Base-by-base conservation (phyloP, 2,329 filamentous ascomycete genomes). In the Amauroascus verrucosus region DNA sequence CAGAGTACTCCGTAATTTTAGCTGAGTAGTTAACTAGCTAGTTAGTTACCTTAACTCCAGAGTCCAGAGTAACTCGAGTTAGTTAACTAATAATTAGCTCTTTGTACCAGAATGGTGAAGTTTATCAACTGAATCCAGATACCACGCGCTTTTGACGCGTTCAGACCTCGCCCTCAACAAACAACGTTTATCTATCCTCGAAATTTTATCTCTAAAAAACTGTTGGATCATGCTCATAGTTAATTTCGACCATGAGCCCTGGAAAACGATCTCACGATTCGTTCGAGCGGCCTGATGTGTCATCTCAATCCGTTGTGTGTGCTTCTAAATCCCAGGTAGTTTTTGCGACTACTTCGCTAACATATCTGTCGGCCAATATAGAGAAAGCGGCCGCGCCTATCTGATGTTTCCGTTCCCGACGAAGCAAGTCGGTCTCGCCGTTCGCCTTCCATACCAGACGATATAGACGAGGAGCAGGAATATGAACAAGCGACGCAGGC, bases 401-500 rank as follows among this genome's bases (percentile, higher is more conserved):
- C 50, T 28, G 41, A 38, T 46, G 38, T 18, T 13, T 20, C 38
- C 14, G 24, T 16, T 44, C 22, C 40, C 5, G 41, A 30, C 13
- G 30, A 26, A 26, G 9, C 14, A 5, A 11, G 46, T 16, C 20
- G 9, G 11, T 16, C 18, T 18, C 28, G 9, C n/a, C 6, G 11
- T 6, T n/a, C 40, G 16, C 9, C 26, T 38, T 41, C 35, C 13
- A 7, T 26, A 5, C 18, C 22, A n/a, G 16, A 43, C n/a, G 44
- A 53, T 22, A 41, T 14, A 4, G 51, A 53, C n/a, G 32, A 38
- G 35, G 70, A 73, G 53, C 65, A 67, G 16, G 65, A 67, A 45
- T 57, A 70, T 60, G 83, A 86, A 62, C 68, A 76, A 48, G 83
- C 83, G 26, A 86, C 82, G 8, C 82, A 86, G 63, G 77, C 78